phyloP scores from a whole-genome alignment of 1,139 yeast genomes.

The Blastobotrys petasosporus region DNA sequence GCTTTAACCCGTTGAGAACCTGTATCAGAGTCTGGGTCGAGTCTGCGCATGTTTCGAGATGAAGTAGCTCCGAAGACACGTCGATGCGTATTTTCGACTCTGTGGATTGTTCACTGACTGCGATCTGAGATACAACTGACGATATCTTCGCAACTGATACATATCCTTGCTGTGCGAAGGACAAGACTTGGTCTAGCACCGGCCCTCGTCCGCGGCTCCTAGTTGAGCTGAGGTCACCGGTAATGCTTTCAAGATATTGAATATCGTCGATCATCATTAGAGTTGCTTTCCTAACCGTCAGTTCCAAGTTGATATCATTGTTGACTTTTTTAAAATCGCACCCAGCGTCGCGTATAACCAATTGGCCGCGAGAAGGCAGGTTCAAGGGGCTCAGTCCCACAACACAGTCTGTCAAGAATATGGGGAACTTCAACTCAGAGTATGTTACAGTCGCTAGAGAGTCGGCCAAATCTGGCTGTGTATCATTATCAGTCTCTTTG shows the following conservation, averaged over 20 bases:
- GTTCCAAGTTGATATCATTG: slow-evolving; percentile 21
- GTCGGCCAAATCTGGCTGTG: slow-evolving; percentile 3
- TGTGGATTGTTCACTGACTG: not conserved
- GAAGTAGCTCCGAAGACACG: slow-evolving; percentile 18
- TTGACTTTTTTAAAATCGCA: slow-evolving; percentile 42
- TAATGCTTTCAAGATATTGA: slow-evolving; percentile 11
- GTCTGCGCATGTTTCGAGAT: slow-evolving; percentile 66
- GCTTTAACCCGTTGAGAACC: slow-evolving; percentile 62
- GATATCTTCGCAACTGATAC: slow-evolving; percentile 21
- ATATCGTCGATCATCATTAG: slow-evolving; percentile 29
- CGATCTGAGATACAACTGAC: slow-evolving; percentile 1
- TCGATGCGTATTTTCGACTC: slow-evolving; percentile 11
- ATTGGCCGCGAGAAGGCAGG: slow-evolving; percentile 45
- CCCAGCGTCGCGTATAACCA: slow-evolving; percentile 49
- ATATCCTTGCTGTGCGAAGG: slow-evolving; percentile 22
- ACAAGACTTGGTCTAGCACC: slow-evolving; percentile 13
- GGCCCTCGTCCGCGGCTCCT: not conserved
- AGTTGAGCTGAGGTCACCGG: slow-evolving; percentile 1
- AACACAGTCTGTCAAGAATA: slow-evolving; percentile 25
- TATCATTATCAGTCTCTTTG: slow-evolving; percentile 1
- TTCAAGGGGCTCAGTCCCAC: slow-evolving; percentile 33
- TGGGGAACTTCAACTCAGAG: slow-evolving; percentile 19
- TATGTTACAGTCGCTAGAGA: slow-evolving; percentile 16
- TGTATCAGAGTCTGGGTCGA: slow-evolving; percentile 69
- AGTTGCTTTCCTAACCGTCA: slow-evolving; percentile 24